phyloP scores from a whole-genome alignment of 306 rosid species.

The Phaseolus lunatus region DNA sequence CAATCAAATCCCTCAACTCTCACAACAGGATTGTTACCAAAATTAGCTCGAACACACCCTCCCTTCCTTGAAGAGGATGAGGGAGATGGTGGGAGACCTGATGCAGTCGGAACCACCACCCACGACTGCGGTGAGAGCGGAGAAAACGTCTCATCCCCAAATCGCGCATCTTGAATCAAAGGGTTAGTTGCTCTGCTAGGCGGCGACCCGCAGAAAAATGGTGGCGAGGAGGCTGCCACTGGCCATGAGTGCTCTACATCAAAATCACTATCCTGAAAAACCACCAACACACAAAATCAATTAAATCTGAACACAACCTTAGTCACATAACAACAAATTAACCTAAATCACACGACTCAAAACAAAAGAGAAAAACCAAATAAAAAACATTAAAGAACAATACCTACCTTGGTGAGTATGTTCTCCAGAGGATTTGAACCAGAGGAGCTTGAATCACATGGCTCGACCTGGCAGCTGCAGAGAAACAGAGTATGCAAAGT shows the following conservation, averaged over 20 bases:
- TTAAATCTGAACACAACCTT: slow-evolving; percentile 19
- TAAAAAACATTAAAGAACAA: neutral
- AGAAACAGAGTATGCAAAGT: neutral
- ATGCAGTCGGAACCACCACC: slow-evolving; percentile 42
- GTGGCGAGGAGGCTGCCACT: slow-evolving; percentile 79
- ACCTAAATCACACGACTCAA: neutral
- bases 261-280: slow-evolving; percentile 72
- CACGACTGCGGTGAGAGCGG: slow-evolving; percentile 55
- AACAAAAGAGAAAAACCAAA: neutral
- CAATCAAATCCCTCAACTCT: slow-evolving; percentile 95
- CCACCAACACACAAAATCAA: neutral
- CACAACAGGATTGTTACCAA: slow-evolving; percentile 81
- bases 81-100: slow-evolving; percentile 61
- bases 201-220: slow-evolving; percentile 93
- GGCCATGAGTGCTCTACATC: slow-evolving; percentile 65
- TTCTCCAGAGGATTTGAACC: slow-evolving; percentile 70
- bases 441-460: slow-evolving; percentile 62
- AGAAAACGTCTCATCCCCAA: slow-evolving; percentile 73
- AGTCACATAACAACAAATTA: neutral
- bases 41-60: slow-evolving; percentile 73
- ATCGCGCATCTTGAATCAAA: slow-evolving; percentile 86
- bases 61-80: slow-evolving; percentile 73
- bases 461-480: slow-evolving; percentile 77
- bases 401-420: slow-evolving; percentile 88
- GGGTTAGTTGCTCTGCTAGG: slow-evolving; percentile 99